These are phyloP conservation scores for Blastomyces emzantsi DNA, from an alignment of 2,329 filamentous ascomycete species.

Conservation along the genomic window DNA sequence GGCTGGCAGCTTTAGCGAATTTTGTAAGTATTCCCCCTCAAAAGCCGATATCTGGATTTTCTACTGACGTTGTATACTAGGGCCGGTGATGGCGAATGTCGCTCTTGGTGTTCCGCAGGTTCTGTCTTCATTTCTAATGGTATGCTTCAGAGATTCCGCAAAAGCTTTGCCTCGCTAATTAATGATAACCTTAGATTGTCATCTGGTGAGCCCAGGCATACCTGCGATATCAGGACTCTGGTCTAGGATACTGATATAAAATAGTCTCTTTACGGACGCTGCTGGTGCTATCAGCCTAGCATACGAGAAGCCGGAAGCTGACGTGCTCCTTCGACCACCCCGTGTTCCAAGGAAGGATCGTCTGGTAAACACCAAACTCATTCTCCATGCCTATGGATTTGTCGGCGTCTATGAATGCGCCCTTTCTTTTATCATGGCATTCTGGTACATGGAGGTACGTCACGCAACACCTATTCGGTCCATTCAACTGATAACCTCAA, in stretches of 20 bases:
- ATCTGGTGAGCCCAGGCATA: constrained; percentile 42
- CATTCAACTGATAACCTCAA: constrained; percentile 31
- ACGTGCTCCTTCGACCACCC: constrained; percentile 60
- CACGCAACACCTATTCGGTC: neutral
- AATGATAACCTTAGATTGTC: constrained; percentile 39
- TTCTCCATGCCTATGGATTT: constrained; percentile 63
- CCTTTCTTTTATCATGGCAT: constrained; percentile 55
- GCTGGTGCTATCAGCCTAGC: constrained; percentile 63
- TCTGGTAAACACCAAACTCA: constrained; percentile 63
- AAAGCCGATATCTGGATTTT: neutral
- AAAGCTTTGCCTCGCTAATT: neutral
- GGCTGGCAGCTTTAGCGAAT: constrained; percentile 64
- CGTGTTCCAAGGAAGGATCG: constrained; percentile 60
- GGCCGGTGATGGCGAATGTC: constrained; percentile 66
- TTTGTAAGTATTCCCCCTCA: constrained; percentile 35
- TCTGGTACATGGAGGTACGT: constrained; percentile 48
- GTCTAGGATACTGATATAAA: constrained; percentile 15
- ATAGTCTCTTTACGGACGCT: constrained; percentile 63
- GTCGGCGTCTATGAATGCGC: constrained; percentile 56
- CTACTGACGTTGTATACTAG: constrained; percentile 20
- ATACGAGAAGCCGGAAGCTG: constrained; percentile 67
- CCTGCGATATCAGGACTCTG: neutral
- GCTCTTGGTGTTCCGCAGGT: constrained; percentile 65
- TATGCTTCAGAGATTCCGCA: constrained; percentile 3
- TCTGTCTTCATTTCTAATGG: constrained; percentile 62